Evolutionary conservation across 768 basidiomycete species (phyloP).

Genomic region (Daedaleopsis nitida): DNA sequence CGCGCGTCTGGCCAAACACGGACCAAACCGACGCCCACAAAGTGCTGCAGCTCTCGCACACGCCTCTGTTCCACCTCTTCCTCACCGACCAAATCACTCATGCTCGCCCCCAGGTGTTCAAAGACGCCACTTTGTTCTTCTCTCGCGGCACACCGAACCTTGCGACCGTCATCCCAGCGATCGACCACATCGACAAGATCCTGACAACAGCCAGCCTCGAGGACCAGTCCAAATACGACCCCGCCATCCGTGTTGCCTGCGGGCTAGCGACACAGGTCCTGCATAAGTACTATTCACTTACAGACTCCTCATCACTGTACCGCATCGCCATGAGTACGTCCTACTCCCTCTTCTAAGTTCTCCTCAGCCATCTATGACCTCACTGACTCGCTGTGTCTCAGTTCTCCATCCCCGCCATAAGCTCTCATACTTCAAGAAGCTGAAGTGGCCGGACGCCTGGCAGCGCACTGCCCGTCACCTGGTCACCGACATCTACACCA

Average conservation of each 20-base stretch:
- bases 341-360: background rate
- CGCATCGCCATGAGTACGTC: constrained; percentile 28
- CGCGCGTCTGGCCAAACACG: background rate
- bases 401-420: constrained; percentile 14
- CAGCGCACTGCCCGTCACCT: background rate
- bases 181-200: constrained; percentile 32
- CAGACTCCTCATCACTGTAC: constrained; percentile 26
- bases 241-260: background rate
- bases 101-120: constrained; percentile 13
- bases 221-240: background rate
- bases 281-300: constrained; percentile 19
- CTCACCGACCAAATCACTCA: too few relatives aligned
- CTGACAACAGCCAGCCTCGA: background rate
- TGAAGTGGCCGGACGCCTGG: constrained; percentile 5
- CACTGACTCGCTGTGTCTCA: too few relatives aligned
- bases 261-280: background rate
- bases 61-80: background rate
- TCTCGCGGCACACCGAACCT: constrained; percentile 28
- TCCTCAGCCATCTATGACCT: background rate
- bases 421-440: constrained; percentile 9
- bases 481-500: background rate
- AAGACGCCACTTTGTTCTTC: constrained; percentile 30
- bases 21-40: background rate
- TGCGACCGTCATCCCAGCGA: constrained; percentile 29
- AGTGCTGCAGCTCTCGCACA: background rate